Evolutionary conservation across 2,329 filamentous ascomycete species (phyloP).

Genomic region (Coniella lustricola): DNA sequence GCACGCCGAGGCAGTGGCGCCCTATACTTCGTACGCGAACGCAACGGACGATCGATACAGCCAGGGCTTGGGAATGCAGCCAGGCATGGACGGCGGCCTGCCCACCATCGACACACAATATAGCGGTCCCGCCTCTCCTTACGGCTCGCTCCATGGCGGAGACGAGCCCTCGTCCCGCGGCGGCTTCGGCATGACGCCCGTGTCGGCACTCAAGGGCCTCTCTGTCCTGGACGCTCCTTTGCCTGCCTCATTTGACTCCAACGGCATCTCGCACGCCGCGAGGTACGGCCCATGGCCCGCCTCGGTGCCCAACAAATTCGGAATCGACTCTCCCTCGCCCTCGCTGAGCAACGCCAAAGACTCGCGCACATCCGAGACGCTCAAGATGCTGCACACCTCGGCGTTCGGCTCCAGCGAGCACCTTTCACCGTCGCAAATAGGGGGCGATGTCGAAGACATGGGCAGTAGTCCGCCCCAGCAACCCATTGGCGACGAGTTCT

Average conservation of each 20-base stretch:
- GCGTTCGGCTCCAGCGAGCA: constrained; percentile 62
- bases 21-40: constrained; percentile 43
- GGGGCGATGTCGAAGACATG: constrained; percentile 31
- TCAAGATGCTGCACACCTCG: constrained; percentile 59
- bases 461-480: constrained; percentile 43
- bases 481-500: constrained; percentile 52
- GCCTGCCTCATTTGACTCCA: constrained; percentile 92
- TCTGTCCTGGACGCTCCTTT: constrained; percentile 90
- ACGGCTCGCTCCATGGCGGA: constrained; percentile 77
- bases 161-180: constrained; percentile 43
- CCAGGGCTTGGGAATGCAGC: constrained; percentile 39
- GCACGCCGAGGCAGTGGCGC: constrained; percentile 46
- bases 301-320: constrained; percentile 87
- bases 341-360: constrained; percentile 61
- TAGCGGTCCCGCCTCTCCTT: constrained; percentile 52
- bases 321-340: constrained; percentile 75
- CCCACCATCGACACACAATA: constrained; percentile 53
- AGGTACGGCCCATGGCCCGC: constrained; percentile 85
- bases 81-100: constrained; percentile 48
- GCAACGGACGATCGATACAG: constrained; percentile 35
- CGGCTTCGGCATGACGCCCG: constrained; percentile 73
- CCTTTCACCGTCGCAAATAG: constrained; percentile 20
- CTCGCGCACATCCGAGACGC: constrained; percentile 52
- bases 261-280: constrained; percentile 87
- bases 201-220: constrained; percentile 58